phyloP scores from a whole-genome alignment of 108 stramenopile species.

The Fistulifera pelliculosa region DNA sequence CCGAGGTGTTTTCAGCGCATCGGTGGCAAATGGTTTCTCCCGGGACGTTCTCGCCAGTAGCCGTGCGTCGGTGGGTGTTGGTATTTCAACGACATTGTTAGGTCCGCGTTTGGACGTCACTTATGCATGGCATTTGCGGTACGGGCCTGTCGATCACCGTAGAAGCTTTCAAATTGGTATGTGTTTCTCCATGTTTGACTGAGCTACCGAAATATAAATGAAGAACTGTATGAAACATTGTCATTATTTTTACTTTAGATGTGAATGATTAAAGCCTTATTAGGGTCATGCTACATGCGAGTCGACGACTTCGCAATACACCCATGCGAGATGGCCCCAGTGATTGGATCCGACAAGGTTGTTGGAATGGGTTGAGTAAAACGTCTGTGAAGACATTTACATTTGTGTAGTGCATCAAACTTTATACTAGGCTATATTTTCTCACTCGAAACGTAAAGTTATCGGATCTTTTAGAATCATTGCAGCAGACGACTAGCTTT shows the following conservation, averaged over 20 bases:
- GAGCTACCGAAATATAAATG: too few relatives aligned
- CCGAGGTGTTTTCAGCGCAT: constrained; percentile 17
- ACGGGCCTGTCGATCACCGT: constrained; percentile 67
- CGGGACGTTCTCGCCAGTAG: constrained; percentile 31
- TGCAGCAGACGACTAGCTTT: too few relatives aligned
- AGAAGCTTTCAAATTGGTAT: constrained; percentile 74
- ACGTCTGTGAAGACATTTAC: too few relatives aligned
- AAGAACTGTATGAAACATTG: too few relatives aligned
- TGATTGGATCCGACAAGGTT: not conserved
- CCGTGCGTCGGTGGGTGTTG: constrained; percentile 58
- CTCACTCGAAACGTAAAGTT: too few relatives aligned
- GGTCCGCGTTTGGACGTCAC: constrained; percentile 60
- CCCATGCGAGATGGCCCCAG: constrained; percentile 6
- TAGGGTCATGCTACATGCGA: too few relatives aligned
- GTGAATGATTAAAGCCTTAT: too few relatives aligned
- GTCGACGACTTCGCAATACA: constrained; percentile 4
- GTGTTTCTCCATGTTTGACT: constrained; percentile 31
- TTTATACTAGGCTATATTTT: too few relatives aligned
- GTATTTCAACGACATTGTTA: constrained; percentile 54
- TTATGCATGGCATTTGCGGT: constrained; percentile 73
- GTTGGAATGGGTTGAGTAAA: too few relatives aligned
- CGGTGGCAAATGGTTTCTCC: not conserved
- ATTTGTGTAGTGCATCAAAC: too few relatives aligned
- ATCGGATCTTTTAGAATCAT: too few relatives aligned
- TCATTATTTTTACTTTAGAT: too few relatives aligned